Conservation (phyloP, 805 yeast species). For the Ogataea trehaloabstinens region DNA sequence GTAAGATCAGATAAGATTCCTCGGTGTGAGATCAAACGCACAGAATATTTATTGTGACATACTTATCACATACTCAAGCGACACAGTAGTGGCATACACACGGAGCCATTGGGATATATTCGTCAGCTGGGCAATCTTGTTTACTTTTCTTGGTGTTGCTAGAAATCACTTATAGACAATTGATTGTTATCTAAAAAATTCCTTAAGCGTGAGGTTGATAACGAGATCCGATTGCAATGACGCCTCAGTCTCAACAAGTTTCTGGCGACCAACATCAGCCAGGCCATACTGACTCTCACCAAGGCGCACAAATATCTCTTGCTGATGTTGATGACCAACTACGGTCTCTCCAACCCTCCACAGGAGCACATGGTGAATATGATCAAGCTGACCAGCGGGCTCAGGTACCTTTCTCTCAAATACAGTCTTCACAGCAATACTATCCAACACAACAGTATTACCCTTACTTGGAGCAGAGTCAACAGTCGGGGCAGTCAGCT, state of each 20-base stretch:
- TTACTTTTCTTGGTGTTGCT: too few relatives aligned
- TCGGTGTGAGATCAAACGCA: too few relatives aligned
- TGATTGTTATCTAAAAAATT: too few relatives aligned
- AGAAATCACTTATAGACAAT: too few relatives aligned
- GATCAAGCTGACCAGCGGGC: constrained; percentile 2
- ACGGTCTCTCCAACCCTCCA: constrained; percentile 17
- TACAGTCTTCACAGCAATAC: constrained; percentile 13
- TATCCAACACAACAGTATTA: constrained; percentile 19
- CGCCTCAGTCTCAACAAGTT: too few relatives aligned
- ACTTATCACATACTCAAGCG: too few relatives aligned
- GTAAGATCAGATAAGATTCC: constrained; percentile 2
- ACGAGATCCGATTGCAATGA: too few relatives aligned
- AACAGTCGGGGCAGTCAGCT: constrained; percentile 5
- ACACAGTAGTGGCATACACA: too few relatives aligned
- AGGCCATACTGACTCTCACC: constrained; percentile 7
- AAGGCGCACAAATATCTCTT: constrained; percentile 14
- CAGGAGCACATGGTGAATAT: not conserved
- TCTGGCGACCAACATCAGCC: not conserved
- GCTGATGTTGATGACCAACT: constrained; percentile 26
- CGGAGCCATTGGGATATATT: too few relatives aligned
- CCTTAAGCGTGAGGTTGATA: too few relatives aligned
- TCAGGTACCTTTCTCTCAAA: not conserved
- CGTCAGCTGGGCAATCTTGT: too few relatives aligned
- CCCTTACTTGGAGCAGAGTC: constrained; percentile 15
- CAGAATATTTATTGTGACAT: too few relatives aligned